Base-by-base conservation (phyloP, 257 asterid genomes). In the Henckelia pumila region DNA sequence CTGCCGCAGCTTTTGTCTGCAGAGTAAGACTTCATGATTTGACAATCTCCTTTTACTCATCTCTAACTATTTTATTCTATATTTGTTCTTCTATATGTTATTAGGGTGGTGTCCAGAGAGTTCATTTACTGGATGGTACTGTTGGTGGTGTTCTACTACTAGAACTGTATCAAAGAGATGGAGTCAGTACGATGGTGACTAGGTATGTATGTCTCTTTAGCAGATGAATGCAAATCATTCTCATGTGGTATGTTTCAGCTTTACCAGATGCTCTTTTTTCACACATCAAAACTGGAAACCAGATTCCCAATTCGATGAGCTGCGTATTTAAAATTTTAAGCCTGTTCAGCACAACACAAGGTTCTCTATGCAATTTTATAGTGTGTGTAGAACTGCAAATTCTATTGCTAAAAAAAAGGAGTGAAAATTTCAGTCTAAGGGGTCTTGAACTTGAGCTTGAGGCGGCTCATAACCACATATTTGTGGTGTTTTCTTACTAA, bases 1-100 rank as follows among this genome's bases (percentile, higher is more conserved):
- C 96, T 40, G 99, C 99, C 24, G 99, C 99, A 59, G 94, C 99
- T 66, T 94, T 88, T 84, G 99, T 91, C 74, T 94, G 99, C 83
- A 87, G 89, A 80, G 99, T 94, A 70, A 70, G 89, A 73, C 19
- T 61, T 71, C 26, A 59, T 23, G 22, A 29, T 63, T 37, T 63
- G 56, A 44, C 32, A 6, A 33, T 50, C 55, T 64, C 63, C 30
- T 60, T 35, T 52, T 44, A 30, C 22, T 49, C 9, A 61, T 63
- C 26, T 72, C 58, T 35, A 14, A 55, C 37, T 37, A 37, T 68
- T 35, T 49, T 35, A 44, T 40, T 49, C 58, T 10, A n/a, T 37
- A 32, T 60, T 56, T 58, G 60, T 69, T 24, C 17, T 56, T 30
- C 25, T 63, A 17, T 28, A 21, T 53, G 53, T 71, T 73, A 69